Evolutionary conservation across 75 land plant species (phyloP).

Genomic region (Picea glauca): DNA sequence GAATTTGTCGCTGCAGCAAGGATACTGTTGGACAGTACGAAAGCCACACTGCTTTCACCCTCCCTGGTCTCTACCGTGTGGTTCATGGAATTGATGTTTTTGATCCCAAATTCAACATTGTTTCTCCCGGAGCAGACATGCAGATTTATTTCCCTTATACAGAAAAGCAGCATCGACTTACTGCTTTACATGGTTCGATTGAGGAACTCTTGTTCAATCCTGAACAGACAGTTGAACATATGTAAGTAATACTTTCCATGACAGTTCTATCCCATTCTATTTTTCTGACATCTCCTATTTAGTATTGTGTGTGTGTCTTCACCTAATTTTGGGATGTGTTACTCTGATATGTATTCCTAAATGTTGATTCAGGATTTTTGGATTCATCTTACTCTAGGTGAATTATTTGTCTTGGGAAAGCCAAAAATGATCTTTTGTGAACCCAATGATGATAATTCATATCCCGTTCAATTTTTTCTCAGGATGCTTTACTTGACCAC

Average conservation of each 20-base stretch:
- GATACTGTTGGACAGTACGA: conserved; percentile 70
- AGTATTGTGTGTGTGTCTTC: neutral
- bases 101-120: conserved; percentile 81
- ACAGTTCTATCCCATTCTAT: neutral
- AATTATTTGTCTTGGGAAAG: neutral
- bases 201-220: conserved; percentile 49
- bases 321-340: neutral
- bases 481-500: no score
- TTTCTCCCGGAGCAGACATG: conserved; percentile 69
- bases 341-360: neutral
- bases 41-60: conserved; percentile 59
- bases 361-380: neutral
- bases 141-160: conserved; percentile 56
- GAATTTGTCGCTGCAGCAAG: conserved; percentile 31
- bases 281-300: neutral
- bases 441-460: neutral
- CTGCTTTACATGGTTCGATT: conserved; percentile 44
- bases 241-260: conserved; percentile 27
- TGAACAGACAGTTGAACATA: conserved; percentile 43
- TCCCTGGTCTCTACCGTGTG: conserved; percentile 68
- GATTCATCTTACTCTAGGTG: neutral
- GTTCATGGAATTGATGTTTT: conserved; percentile 75
- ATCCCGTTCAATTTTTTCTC: no score
- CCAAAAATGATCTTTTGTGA: no score
- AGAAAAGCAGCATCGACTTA: conserved; percentile 47